These are phyloP conservation scores for Parasitella parasitica DNA, from an alignment of 371 early-diverging fungal species.

Conservation along the genomic window DNA sequence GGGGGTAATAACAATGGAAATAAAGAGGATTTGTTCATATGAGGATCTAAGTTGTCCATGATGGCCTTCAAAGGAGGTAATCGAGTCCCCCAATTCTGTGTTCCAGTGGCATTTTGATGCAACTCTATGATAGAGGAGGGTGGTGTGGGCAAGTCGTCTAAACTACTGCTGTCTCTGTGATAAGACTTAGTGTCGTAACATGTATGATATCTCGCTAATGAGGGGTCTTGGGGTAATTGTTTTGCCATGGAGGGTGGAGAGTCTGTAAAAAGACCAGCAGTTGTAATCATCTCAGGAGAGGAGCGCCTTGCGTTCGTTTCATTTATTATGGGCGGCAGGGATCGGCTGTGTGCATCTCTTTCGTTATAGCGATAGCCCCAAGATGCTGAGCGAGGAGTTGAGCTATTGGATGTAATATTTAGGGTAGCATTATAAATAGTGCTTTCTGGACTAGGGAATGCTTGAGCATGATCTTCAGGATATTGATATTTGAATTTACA, in stretches of 20 bases:
- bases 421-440: neutral
- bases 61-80: conserved; percentile 27
- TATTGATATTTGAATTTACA: neutral
- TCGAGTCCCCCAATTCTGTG: conserved; percentile 4
- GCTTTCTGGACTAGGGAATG: conserved; percentile 21
- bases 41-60: conserved; percentile 14
- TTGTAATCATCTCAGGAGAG: neutral
- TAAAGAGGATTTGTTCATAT: neutral
- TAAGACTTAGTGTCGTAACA: neutral
- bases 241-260: neutral
- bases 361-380: neutral
- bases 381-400: neutral
- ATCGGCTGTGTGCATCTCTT: neutral
- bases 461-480: conserved; percentile 2
- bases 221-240: neutral
- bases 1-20: conserved; percentile 8
- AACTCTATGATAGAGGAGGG: neutral
- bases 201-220: conserved; percentile 14
- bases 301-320: neutral
- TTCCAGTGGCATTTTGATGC: conserved; percentile 12
- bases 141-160: conserved; percentile 9
- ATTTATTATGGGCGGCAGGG: neutral
- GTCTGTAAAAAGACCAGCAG: neutral
- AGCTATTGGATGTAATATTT: neutral
- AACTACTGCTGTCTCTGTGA: neutral